Base-by-base conservation (phyloP, 169 alveolate genomes). In the Babesia ovis region DNA sequence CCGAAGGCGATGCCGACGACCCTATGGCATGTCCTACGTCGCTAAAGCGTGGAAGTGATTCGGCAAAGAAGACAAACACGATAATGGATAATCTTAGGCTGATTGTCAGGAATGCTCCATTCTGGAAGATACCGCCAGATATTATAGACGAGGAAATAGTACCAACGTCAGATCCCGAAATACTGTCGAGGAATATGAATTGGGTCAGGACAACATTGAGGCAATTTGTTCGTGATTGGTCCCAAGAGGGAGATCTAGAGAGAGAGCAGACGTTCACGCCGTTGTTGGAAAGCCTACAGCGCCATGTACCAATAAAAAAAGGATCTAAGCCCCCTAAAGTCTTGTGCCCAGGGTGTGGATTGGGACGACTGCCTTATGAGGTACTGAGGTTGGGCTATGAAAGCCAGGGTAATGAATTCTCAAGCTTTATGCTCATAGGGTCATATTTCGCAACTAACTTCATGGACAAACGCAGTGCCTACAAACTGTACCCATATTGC, bases 381-480 rank as follows among this genome's bases (percentile, higher is more conserved):
- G 95, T 96, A 3, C 97, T 98, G 55, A 73, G 90, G 60, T 77
- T 86, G 29, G 99, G 99, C 3, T 98, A 94, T 77, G 89, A 94
- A 57, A 92, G 98, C n/a, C 98, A 97, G 84, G 99, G 99, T 32
- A 97, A 97, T 84, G 99, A 97, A 83, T 93, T 97, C 68, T 94
- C 98, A 20, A 96, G 94, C 85, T 96, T 95, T 80, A 97, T 97
- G 99, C 92, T 96, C 5, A 71, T 97, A 25, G 86, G 94, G 3
- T 89, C 96, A 12, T 82, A 92, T 48, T 92, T 92, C 68, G 83
- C 91, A n/a, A 74, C 93, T n/a, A 93, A 93, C 64, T 90, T 84
- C 69, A 62, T 85, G 35, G 69, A 90, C 56, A 69, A 84, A 59
- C 79, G 67, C 34, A 68, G 84, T 29, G 76, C 94, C 18, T 69